Conservation (phyloP, 345 rosid genomes). For the Dipteronia dyeriana region DNA sequence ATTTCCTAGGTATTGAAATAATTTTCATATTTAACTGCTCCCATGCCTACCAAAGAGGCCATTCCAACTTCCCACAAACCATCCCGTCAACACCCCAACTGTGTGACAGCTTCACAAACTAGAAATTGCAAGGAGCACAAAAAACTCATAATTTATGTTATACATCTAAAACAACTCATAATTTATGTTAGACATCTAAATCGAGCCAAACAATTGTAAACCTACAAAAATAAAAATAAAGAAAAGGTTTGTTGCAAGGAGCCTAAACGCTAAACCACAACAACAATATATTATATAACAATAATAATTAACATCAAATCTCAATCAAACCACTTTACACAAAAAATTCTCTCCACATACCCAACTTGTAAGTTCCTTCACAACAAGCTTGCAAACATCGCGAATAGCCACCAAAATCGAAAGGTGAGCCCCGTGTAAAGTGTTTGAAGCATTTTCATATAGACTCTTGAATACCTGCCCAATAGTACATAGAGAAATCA, state of each 20-base stretch:
- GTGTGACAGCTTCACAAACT: no score
- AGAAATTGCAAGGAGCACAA: no score
- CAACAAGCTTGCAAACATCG: slow-evolving; percentile 93
- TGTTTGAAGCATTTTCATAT: slow-evolving; percentile 82
- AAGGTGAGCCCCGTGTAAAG: slow-evolving; percentile 69
- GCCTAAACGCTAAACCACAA: neutral
- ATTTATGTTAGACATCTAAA: no score
- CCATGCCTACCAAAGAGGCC: no score
- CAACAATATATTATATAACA: neutral
- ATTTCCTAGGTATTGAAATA: no score
- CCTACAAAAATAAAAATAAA: neutral
- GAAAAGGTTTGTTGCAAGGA: neutral
- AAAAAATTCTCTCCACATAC: slow-evolving; percentile 45
- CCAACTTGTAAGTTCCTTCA: slow-evolving; percentile 97
- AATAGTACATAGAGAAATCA: neutral
- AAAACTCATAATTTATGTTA: no score
- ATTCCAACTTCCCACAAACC: no score
- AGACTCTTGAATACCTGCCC: slow-evolving; percentile 78
- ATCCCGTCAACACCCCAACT: no score
- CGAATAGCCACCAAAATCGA: slow-evolving; percentile 86
- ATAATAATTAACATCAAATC: neutral
- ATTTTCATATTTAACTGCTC: no score
- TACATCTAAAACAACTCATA: no score
- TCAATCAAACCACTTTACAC: no score
- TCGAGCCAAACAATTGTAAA: neutral